Base-by-base conservation (phyloP, 345 rosid genomes). In the Populus tremula region DNA sequence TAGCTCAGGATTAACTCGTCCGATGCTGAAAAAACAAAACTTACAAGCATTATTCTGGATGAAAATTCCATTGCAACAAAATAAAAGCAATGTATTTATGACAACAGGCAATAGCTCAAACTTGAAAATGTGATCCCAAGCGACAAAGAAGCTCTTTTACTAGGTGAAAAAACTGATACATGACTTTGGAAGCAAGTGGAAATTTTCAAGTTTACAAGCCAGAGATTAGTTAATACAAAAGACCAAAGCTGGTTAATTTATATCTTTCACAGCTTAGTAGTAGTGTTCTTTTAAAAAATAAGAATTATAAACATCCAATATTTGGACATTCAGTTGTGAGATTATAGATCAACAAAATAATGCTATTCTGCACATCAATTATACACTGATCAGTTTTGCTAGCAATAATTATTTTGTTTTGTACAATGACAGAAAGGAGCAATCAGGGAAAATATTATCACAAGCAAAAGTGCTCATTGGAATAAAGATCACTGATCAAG, bases 1-100 rank as follows among this genome's bases (percentile, higher is more conserved):
- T 41, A 95, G 93, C 87, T 95, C 94, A 71, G 94, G 94, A 78
- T 92, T 91, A 72, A 95, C 97, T 84, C 80, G 88, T 17, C 99
- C 99, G 79, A 95, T 95, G 89, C 96, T 95, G 92, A 62, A 77
- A 31, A 35, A 53, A 29, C 10, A n/a, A 64, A 14, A n/a, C 11
- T 62, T 25, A 25, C 61, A 16, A 74, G 73, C 12, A 36, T 74
- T 29, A 49, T 39, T 62, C 56, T 45, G 33, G 47, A 72, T 12
- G 4, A 47, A 20, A 49, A 36, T 38, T 29, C 27, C 25, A 12
- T 70, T 20, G 59, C 16, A 75, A 23, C 2, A 38, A 25, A 12
- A 14, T 61, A 27, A 35, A 67, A 75, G 79, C 71, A 66, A 39
- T 35, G n/a, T 20, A 78, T 17, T 25, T 25, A 43, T 21, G 69